Conservation (phyloP, 176 grass and related monocot genomes). For the Ananas comosus region DNA sequence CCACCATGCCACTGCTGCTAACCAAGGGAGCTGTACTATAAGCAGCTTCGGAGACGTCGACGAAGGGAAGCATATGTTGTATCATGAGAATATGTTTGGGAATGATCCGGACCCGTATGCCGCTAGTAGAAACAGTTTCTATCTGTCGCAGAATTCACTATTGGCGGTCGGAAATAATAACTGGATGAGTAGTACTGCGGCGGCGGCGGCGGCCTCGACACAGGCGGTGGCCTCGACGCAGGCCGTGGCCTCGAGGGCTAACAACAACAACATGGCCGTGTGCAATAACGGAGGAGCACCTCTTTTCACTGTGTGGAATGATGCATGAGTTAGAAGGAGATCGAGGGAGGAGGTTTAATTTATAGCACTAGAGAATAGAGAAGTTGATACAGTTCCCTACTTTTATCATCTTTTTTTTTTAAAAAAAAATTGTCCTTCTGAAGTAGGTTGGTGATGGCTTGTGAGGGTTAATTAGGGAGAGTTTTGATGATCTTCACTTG, state of each 20-base stretch:
- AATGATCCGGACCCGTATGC: constrained; percentile 22
- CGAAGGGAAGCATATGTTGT: constrained; percentile 28
- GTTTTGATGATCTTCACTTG: constrained; percentile 20
- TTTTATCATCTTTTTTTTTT: constrained; percentile 6
- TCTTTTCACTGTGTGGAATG: constrained; percentile 57
- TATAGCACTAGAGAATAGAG: not conserved
- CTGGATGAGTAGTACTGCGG: not conserved
- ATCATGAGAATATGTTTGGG: constrained; percentile 31
- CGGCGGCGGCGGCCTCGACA: constrained; percentile 8
- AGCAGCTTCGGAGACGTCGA: constrained; percentile 19
- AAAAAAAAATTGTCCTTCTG: constrained; percentile 24
- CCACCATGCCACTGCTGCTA: not conserved
- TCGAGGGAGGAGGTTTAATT: not conserved
- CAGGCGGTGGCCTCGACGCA: constrained; percentile 1
- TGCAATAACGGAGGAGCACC: constrained; percentile 23
- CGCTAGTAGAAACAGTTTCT: not conserved
- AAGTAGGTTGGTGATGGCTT: constrained; percentile 34
- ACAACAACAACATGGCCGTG: constrained; percentile 29
- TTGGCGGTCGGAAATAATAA: constrained; percentile 1
- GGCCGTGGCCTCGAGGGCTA: constrained; percentile 2
- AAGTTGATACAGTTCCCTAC: constrained; percentile 19
- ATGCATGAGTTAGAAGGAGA: constrained; percentile 20
- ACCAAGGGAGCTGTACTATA: not conserved
- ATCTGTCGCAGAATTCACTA: not conserved
- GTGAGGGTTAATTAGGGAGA: constrained; percentile 14